Evolutionary conservation across 352 stramenopile species (phyloP), one percentile per base, ranked within the genome.

Genomic region (Globisporangium ultimum): DNA sequence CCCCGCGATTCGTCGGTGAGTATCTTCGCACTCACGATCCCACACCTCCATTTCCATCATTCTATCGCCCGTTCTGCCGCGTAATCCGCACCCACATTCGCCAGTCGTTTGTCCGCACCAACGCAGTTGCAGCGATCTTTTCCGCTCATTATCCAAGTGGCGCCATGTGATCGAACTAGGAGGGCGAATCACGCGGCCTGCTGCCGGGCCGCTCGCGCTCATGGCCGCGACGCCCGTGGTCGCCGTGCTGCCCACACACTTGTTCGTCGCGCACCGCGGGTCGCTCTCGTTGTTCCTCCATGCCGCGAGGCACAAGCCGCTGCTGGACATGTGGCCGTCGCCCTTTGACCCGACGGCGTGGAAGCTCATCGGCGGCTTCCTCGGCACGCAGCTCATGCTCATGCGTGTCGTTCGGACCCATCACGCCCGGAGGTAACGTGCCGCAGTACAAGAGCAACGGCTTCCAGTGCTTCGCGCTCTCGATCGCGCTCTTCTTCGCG

Each of bases 371-470:
- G 71, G 76, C 9, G 59, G 45, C 48, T 96, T 96, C 74, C 96
- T 97, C 78, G 74, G 56, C 36, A 84, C 96, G 34, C 88, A 98
- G 70, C 73, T 98, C 20, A 48, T 87, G 22, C 80, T 98, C 54
- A 97, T 98, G 83, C 83, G 83, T 64, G 6, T 97, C 95, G 61
- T 73, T 85, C 40, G 92, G 88, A 8, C 89, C 87, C 0, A 59
- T 95, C 22, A 97, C 92, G 1, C 76, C 91, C 0, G 89, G 78
- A 4, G 94, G 94, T 47, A 93, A 97, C 71, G 63, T 83, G 9
- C 94, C 94, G 6, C 78, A 93, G 34, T 98, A 98, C 78, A 97
- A 80, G 58, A 88, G 85, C 65, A 98, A 98, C 67, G 92, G 91
- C 52, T 96, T 98, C 69, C 71, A 88, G 56, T 94, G 84, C 68